Percentiles rank a stretch among this genome's conserved stretches.
phyloP scores from a whole-genome alignment of 306 rosid genomes.

The Medicago truncatula region DNA sequence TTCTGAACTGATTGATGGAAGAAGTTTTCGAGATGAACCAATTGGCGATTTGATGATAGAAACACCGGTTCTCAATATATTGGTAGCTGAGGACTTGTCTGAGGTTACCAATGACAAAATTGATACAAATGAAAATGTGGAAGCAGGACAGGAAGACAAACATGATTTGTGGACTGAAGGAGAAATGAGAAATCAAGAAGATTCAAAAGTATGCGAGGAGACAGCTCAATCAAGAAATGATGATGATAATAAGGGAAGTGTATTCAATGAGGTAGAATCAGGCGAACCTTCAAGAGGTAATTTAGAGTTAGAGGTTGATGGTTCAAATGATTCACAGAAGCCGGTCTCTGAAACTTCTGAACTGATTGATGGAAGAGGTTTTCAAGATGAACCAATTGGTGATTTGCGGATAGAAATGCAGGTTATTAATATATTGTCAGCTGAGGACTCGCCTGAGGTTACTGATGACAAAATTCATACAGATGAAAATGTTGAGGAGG shows the following conservation, averaged over 20 bases:
- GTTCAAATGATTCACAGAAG: not conserved
- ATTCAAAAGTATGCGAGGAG: not conserved
- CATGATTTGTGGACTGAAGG: not conserved
- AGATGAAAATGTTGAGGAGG: not conserved
- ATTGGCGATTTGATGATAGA: slow-evolving; percentile 29
- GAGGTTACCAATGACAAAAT: not conserved
- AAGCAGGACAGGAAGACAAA: not conserved
- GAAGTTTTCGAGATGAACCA: slow-evolving; percentile 27
- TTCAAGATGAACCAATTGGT: slow-evolving; percentile 30
- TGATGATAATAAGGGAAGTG: slow-evolving; percentile 9
- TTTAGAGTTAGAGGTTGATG: slow-evolving; percentile 25
- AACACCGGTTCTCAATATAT: not conserved
- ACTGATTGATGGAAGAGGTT: slow-evolving; percentile 6
- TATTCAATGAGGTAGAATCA: slow-evolving; percentile 28
- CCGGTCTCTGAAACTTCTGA: slow-evolving; percentile 40
- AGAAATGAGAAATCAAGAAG: slow-evolving; percentile 10
- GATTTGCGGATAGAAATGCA: slow-evolving; percentile 9
- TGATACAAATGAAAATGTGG: slow-evolving; percentile 17
- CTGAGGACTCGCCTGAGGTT: slow-evolving; percentile 36
- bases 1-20: slow-evolving; percentile 28
- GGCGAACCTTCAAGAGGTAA: slow-evolving; percentile 13
- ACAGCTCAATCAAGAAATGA: slow-evolving; percentile 24
- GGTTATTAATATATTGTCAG: not conserved
- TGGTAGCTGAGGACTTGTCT: slow-evolving; percentile 30
- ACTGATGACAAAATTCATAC: not conserved